A percentile compares a stretch with the other conserved stretches of the same genome.
These are phyloP conservation scores for Holtermannia corniformis DNA, from an alignment of 768 basidiomycete genomes.

Conservation along the genomic window DNA sequence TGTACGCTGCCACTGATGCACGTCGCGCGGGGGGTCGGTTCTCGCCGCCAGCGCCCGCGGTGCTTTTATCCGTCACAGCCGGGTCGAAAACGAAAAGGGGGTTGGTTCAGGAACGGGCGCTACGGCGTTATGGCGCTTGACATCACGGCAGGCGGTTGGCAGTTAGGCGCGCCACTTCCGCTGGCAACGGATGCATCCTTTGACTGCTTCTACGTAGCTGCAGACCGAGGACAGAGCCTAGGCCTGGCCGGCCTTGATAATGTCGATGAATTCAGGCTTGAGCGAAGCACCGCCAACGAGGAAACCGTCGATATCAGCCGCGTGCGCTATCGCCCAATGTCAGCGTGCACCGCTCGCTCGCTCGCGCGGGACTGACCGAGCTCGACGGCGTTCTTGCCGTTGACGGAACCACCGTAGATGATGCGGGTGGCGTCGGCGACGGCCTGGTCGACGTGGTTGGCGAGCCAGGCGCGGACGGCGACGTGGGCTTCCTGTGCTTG, in stretches of 20 bases:
- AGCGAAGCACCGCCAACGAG: slow-evolving; percentile 95
- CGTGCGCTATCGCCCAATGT: slow-evolving; percentile 48
- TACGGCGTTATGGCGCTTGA: no score
- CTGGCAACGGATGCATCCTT: no score
- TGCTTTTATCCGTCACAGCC: no score
- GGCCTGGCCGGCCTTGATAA: slow-evolving; percentile 53
- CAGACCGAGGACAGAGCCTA: no score
- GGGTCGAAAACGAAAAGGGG: no score
- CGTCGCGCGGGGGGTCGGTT: no score
- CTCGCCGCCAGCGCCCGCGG: no score
- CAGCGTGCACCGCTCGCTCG: slow-evolving; percentile 1
- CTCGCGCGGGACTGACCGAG: slow-evolving; percentile 52
- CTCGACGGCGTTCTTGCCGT: slow-evolving; percentile 75
- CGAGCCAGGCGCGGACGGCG: slow-evolving; percentile 67
- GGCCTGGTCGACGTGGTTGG: slow-evolving; percentile 53
- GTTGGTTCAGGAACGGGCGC: no score
- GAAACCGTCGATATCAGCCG: slow-evolving; percentile 90
- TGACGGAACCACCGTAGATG: slow-evolving; percentile 94
- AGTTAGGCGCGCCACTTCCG: no score
- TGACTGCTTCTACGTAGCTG: no score
- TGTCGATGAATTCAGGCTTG: slow-evolving; percentile 91
- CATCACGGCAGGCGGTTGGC: no score
- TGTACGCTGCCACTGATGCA: no score
- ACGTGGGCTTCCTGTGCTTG: slow-evolving; percentile 90
- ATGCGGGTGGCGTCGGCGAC: slow-evolving; percentile 70